phyloP scores from a whole-genome alignment of 352 stramenopile species.

The Pythium coloratum region DNA sequence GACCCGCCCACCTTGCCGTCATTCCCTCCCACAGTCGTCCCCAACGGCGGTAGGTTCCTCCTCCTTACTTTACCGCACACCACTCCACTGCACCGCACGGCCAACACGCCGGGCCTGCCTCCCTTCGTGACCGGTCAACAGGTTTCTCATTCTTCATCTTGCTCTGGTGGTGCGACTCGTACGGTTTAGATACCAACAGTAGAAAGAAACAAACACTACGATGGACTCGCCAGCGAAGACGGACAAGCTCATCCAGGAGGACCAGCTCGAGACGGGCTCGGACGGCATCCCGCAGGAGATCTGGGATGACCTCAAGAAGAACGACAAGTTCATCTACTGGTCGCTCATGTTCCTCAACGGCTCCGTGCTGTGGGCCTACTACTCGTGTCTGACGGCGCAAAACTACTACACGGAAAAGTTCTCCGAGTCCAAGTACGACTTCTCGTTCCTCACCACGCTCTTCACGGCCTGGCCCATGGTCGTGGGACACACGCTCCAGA shows the following conservation, averaged over 20 bases:
- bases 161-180: constrained; percentile 5
- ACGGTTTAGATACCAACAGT: not conserved
- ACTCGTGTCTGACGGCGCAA: constrained; percentile 39
- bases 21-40: not conserved
- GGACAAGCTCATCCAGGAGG: constrained; percentile 28
- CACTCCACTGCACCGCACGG: not conserved
- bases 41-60: not conserved
- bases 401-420: constrained; percentile 33
- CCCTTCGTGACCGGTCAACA: not conserved
- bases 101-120: not conserved
- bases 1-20: not conserved
- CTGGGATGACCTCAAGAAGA: constrained; percentile 29
- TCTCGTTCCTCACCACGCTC: constrained; percentile 69
- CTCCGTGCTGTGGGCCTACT: constrained; percentile 44
- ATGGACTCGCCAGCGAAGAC: constrained; percentile 25
- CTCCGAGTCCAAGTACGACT: constrained; percentile 33
- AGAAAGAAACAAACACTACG: not conserved
- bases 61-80: not conserved
- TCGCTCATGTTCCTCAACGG: constrained; percentile 41
- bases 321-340: constrained; percentile 36
- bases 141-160: constrained; percentile 20
- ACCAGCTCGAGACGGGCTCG: constrained; percentile 23
- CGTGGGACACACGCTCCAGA: constrained; percentile 50
- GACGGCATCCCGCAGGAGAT: constrained; percentile 31
- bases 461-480: constrained; percentile 63